Base-by-base conservation (phyloP, 495 filamentous ascomycete genomes). In the Zalerion maritima region DNA sequence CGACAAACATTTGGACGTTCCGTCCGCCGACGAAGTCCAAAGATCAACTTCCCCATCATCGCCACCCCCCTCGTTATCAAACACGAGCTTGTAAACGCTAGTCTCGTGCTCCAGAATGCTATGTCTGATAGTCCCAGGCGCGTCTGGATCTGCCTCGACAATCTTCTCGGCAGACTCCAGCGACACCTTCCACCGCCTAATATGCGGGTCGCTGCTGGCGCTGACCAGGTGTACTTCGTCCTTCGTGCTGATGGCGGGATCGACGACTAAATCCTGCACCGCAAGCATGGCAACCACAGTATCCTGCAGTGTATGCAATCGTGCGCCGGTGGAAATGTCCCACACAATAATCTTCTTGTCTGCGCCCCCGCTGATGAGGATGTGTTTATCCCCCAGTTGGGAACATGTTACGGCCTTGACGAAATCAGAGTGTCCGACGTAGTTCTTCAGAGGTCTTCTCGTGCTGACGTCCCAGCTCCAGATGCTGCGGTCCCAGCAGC, bases 21-120 rank as follows among this genome's bases (percentile, higher is more conserved):
- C 84, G 45, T 97, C 89, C 8, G 82, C 81, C 18, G 78, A 86
- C 2, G 86, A 78, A 8, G 85, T 92, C 81, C 81, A 94, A 16
- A 96, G 58, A 40, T 94, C 87, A 2, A 58, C 64, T 31, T 83
- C 81, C 14, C 47, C 55, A 13, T 73, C 74, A 14, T 58, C 55
- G 3, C 38, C 42, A 18, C 57, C 57, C 18, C 43, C 37, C 14
- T 54, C 50, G 14, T 38, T 26, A 27, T 80, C 76, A 34, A 86
- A 78, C 14, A 58, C 50, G 6, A 94, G 50, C 42, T 67, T 75
- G 50, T 93, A 81, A 8, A 97, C 76, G 37, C 75, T 89, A 3
- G 89, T 97, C 14, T 92, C 84, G 52, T 94, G 87, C 26, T 75
- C 75, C 8, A 79, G 50, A 18, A 94, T 69, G 1, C 79, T 70